These are phyloP conservation scores for Ensete ventricosum DNA, from an alignment of 176 grass and related monocot genomes.

Conservation along the genomic window DNA sequence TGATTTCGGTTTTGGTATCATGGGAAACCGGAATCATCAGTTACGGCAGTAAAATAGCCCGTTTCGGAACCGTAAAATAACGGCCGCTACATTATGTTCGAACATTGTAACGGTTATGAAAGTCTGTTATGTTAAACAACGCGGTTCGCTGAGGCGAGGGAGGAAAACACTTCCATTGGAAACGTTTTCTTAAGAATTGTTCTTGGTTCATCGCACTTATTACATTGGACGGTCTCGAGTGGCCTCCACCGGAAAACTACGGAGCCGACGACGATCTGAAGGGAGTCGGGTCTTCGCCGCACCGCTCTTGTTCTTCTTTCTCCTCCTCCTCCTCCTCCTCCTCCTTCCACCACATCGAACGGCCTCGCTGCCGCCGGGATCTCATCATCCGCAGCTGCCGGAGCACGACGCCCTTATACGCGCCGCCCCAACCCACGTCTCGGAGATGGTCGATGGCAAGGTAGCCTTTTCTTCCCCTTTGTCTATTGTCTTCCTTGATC, in stretches of 20 bases:
- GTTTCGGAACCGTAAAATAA: neutral
- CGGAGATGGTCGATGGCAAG: constrained; percentile 14
- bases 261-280: neutral
- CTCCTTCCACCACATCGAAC: neutral
- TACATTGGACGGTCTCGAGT: too few species aligned
- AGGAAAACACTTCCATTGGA: too few species aligned
- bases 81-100: neutral
- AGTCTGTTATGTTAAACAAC: neutral
- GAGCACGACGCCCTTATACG: neutral
- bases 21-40: too few species aligned
- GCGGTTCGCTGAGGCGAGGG: neutral
- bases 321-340: neutral
- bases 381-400: constrained; percentile 3
- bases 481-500: neutral
- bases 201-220: too few species aligned
- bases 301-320: neutral
- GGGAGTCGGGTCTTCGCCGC: neutral
- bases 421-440: neutral
- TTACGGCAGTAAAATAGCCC: too few species aligned
- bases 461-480: neutral
- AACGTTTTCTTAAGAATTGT: too few species aligned
- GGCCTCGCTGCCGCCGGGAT: constrained; percentile 10
- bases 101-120: neutral
- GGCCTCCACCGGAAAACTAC: neutral
- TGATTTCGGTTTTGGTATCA: too few species aligned